phyloP scores from a whole-genome alignment of 1,284 basidiomycete genomes.

The Golubevia sp. region DNA sequence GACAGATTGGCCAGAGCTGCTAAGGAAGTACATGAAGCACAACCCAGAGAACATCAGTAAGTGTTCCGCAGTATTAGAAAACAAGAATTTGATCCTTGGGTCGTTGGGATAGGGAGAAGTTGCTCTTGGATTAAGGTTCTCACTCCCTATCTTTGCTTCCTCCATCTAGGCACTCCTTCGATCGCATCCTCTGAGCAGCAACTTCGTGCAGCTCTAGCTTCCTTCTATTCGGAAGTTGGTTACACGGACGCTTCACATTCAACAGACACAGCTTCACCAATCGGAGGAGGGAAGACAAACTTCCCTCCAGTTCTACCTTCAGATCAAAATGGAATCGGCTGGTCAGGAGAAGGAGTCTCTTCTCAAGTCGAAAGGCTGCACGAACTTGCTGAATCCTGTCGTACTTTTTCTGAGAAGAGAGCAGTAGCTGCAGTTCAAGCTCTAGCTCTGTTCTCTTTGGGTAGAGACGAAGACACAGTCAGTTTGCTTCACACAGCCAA shows the following conservation, averaged over 20 bases:
- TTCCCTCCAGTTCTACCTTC: conserved; percentile 35
- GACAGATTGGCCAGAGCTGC: conserved; percentile 48
- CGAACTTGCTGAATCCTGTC: conserved; percentile 12
- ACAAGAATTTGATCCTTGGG: not conserved
- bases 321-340: conserved; percentile 24
- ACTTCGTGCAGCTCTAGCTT: conserved; percentile 25
- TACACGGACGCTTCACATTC: conserved; percentile 21
- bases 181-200: conserved; percentile 29
- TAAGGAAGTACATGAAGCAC: conserved; percentile 61
- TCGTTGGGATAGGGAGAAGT: too few relatives aligned
- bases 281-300: conserved; percentile 11
- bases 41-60: conserved; percentile 40
- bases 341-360: conserved; percentile 27
- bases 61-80: conserved; percentile 6
- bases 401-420: conserved; percentile 4
- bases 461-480: conserved; percentile 45
- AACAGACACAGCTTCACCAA: conserved; percentile 5
- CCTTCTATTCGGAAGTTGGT: conserved; percentile 21
- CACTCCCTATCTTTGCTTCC: not conserved
- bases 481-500: conserved; percentile 38
- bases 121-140: too few relatives aligned
- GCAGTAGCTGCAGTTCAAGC: conserved; percentile 26
- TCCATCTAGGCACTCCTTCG: conserved; percentile 19
- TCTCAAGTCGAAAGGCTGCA: conserved; percentile 26
- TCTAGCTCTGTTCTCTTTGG: conserved; percentile 41